Percentiles rank a stretch among this genome's conserved stretches.
These are phyloP conservation scores for Anthracocystis walkeri DNA, from an alignment of 1,284 basidiomycete species.

Conservation along the genomic window DNA sequence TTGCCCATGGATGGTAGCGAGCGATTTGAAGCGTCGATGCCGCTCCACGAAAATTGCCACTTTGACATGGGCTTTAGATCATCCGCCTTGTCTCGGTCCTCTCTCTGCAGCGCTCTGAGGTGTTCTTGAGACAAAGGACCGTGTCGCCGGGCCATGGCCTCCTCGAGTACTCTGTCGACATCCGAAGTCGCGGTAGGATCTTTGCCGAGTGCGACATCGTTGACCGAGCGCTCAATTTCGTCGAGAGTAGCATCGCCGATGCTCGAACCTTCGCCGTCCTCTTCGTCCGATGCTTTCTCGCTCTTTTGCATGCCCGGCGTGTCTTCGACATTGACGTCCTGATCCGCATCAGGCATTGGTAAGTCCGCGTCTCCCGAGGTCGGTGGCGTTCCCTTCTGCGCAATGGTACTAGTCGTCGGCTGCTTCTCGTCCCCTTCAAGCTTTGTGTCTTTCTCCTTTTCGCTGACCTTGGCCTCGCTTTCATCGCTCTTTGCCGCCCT, in stretches of 20 bases:
- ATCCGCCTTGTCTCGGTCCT: neutral
- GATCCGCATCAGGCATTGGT: conserved; percentile 8
- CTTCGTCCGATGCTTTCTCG: neutral
- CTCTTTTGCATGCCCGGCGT: neutral
- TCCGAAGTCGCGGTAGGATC: conserved; percentile 1
- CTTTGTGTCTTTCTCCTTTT: conserved; percentile 3
- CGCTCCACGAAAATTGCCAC: neutral
- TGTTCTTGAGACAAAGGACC: conserved; percentile 14
- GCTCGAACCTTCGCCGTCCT: neutral
- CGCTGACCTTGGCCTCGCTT: conserved; percentile 2
- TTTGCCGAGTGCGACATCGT: conserved; percentile 3
- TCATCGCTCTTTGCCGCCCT: conserved; percentile 12
- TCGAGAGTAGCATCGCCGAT: neutral
- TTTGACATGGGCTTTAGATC: neutral
- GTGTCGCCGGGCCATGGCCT: neutral
- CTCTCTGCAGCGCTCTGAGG: neutral
- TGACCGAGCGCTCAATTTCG: conserved; percentile 9
- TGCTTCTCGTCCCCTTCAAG: neutral
- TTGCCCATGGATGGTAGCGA: neutral
- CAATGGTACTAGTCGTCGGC: neutral
- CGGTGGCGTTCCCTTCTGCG: conserved; percentile 6
- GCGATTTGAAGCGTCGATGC: neutral
- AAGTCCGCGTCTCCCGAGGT: conserved; percentile 1
- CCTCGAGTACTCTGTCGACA: conserved; percentile 9
- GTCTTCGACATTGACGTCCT: neutral